Conservation (phyloP, 2,329 filamentous ascomycete species). For the Aspergillus chevalieri region DNA sequence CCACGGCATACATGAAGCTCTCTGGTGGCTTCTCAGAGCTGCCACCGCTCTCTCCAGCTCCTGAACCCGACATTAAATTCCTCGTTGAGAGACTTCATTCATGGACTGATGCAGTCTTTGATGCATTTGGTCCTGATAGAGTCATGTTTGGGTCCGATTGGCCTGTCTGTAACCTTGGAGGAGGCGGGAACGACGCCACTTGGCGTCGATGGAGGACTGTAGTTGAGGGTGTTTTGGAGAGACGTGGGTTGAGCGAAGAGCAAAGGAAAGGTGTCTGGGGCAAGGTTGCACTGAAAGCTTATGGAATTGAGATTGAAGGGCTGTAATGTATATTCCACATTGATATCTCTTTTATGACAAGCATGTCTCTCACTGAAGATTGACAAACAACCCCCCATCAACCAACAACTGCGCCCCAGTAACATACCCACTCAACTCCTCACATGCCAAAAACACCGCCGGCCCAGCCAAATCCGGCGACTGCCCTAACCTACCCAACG, state of each 20-base stretch:
- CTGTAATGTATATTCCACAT: background rate
- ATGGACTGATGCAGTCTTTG: conserved; percentile 67
- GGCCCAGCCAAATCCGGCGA: conserved; percentile 74
- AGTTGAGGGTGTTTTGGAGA: conserved; percentile 58
- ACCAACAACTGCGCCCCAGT: conserved; percentile 78
- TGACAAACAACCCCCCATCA: conserved; percentile 84
- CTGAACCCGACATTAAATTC: conserved; percentile 14
- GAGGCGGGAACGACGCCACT: conserved; percentile 50
- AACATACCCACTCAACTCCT: conserved; percentile 72
- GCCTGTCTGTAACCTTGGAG: conserved; percentile 76
- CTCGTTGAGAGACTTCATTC: conserved; percentile 56
- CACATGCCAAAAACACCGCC: conserved; percentile 76
- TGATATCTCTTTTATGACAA: background rate
- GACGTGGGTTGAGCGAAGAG: conserved; percentile 48
- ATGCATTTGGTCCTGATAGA: conserved; percentile 63
- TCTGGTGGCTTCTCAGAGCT: conserved; percentile 81
- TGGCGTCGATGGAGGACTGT: conserved; percentile 72
- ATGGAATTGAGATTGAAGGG: conserved; percentile 35
- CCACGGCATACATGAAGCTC: conserved; percentile 80
- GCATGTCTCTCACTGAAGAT: conserved; percentile 58
- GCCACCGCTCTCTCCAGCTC: conserved; percentile 36
- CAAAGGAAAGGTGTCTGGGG: conserved; percentile 65
- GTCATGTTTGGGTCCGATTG: conserved; percentile 92
- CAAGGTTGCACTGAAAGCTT: conserved; percentile 66
- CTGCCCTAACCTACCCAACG: conserved; percentile 66